Percentiles rank a stretch among this genome's conserved stretches.
These are phyloP conservation scores for Alternaria postmessia DNA, from an alignment of 2,329 filamentous ascomycete species.

Conservation along the genomic window DNA sequence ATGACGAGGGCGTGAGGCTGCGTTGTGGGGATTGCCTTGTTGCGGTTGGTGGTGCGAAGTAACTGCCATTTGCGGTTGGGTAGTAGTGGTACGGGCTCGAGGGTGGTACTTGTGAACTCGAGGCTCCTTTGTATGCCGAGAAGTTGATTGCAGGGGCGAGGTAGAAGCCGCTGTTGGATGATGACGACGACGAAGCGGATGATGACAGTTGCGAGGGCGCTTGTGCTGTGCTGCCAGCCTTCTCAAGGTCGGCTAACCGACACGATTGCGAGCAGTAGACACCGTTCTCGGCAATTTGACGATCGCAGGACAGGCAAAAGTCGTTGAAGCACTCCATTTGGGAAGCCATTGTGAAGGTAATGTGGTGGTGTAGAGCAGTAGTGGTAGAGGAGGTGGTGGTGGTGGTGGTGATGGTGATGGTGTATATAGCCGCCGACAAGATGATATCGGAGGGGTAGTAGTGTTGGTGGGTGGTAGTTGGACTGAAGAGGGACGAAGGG, in stretches of 20 bases:
- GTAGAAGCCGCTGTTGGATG: slow-evolving; percentile 66
- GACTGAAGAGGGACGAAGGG: slow-evolving; percentile 10
- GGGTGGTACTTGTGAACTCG: slow-evolving; percentile 57
- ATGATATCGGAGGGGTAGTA: neutral
- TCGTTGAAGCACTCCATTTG: slow-evolving; percentile 79
- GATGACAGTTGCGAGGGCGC: slow-evolving; percentile 59
- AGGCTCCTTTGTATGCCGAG: slow-evolving; percentile 67
- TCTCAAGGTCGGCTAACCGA: slow-evolving; percentile 86
- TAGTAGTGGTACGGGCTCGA: slow-evolving; percentile 54
- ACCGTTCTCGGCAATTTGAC: slow-evolving; percentile 76
- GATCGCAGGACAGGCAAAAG: slow-evolving; percentile 94
- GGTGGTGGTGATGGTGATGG: slow-evolving; percentile 1
- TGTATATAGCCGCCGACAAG: neutral
- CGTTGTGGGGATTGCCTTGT: slow-evolving; percentile 49
- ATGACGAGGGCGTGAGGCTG: slow-evolving; percentile 69
- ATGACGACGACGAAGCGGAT: slow-evolving; percentile 61
- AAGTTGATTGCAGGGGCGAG: slow-evolving; percentile 81
- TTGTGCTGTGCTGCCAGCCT: slow-evolving; percentile 57
- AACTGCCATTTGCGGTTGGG: slow-evolving; percentile 48
- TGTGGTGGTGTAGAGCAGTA: neutral
- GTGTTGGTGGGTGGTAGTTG: slow-evolving; percentile 1
- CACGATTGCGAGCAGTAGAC: slow-evolving; percentile 94
- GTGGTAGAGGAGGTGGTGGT: slow-evolving; percentile 5
- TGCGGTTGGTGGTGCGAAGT: slow-evolving; percentile 44
- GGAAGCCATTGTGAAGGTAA: slow-evolving; percentile 44